Evolutionary conservation across 306 rosid genomes (phyloP).

Genomic region (Malus fusca): DNA sequence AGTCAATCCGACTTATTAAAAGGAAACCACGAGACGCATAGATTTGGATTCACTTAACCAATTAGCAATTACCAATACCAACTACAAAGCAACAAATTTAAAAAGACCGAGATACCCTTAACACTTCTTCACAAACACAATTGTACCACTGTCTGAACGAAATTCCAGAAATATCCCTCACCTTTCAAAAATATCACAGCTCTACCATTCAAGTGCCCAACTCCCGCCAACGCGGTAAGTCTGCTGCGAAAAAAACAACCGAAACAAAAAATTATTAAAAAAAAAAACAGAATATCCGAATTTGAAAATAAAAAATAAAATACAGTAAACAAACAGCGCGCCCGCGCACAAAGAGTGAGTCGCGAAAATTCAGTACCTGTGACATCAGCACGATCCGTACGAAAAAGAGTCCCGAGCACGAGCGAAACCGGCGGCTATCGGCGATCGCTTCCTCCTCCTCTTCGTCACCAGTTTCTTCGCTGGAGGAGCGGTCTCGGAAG

Average conservation of each 20-base stretch:
- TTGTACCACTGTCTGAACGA: background rate
- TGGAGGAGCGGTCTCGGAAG: background rate
- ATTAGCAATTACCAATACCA: too few relatives aligned
- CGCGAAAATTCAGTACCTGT: background rate
- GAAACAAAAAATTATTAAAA: background rate
- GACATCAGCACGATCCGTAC: slow-evolving; percentile 22
- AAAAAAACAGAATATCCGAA: background rate
- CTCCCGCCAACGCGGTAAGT: background rate
- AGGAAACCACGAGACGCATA: too few relatives aligned
- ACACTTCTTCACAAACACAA: too few relatives aligned
- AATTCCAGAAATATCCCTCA: background rate
- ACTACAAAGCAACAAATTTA: too few relatives aligned
- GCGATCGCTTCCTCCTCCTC: slow-evolving; percentile 21
- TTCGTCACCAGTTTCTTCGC: slow-evolving; percentile 23
- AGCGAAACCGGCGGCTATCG: background rate
- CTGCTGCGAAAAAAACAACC: background rate
- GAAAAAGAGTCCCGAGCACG: slow-evolving; percentile 12
- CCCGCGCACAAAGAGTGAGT: background rate
- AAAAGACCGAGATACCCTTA: background rate
- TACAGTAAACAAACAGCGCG: background rate
- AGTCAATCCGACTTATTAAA: too few relatives aligned
- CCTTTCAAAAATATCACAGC: background rate
- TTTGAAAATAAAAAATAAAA: background rate
- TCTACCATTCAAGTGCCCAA: background rate
- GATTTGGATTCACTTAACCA: too few relatives aligned